A percentile compares a stretch with the other conserved stretches of the same genome.
Conservation (phyloP, 2,329 filamentous ascomycete genomes). For the Cladosporium austrohemisphaericum region DNA sequence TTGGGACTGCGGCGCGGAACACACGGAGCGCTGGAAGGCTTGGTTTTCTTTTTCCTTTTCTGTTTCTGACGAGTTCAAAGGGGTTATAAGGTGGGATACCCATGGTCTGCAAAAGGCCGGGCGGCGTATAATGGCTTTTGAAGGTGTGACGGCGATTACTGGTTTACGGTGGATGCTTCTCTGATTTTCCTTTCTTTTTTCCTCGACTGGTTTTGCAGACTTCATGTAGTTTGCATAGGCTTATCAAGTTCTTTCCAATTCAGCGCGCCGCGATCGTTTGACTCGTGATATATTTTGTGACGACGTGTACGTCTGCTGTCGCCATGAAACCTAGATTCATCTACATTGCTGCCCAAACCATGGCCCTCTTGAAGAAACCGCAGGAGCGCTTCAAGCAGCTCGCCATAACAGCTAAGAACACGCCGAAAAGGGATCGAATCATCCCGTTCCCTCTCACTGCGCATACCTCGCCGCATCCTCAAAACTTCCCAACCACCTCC, state of each 20-base stretch:
- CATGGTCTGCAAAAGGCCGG: constrained; percentile 1
- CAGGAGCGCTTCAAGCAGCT: not conserved
- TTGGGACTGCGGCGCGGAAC: too few relatives aligned
- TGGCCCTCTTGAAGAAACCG: too few relatives aligned
- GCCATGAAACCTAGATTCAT: too few relatives aligned
- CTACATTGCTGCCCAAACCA: too few relatives aligned
- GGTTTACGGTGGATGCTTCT: constrained; percentile 14
- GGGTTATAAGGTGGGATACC: constrained; percentile 9
- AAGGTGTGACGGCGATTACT: constrained; percentile 14
- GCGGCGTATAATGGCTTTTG: constrained; percentile 10
- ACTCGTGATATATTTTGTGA: too few relatives aligned
- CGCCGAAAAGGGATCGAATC: too few relatives aligned
- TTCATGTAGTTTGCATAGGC: constrained; percentile 3
- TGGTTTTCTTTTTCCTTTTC: constrained; percentile 12
- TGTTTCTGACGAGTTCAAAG: constrained; percentile 5
- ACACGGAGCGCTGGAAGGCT: too few relatives aligned
- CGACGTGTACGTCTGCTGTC: too few relatives aligned
- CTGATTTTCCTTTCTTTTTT: constrained; percentile 14
- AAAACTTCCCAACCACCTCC: constrained; percentile 52
- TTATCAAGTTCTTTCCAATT: too few relatives aligned
- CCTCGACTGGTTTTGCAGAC: not conserved
- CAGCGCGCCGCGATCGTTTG: too few relatives aligned
- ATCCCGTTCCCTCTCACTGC: not conserved
- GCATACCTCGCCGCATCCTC: constrained; percentile 18
- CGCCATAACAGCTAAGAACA: too few relatives aligned